Evolutionary conservation across 768 basidiomycete genomes (phyloP).

Genomic region (Leccinum boreale): DNA sequence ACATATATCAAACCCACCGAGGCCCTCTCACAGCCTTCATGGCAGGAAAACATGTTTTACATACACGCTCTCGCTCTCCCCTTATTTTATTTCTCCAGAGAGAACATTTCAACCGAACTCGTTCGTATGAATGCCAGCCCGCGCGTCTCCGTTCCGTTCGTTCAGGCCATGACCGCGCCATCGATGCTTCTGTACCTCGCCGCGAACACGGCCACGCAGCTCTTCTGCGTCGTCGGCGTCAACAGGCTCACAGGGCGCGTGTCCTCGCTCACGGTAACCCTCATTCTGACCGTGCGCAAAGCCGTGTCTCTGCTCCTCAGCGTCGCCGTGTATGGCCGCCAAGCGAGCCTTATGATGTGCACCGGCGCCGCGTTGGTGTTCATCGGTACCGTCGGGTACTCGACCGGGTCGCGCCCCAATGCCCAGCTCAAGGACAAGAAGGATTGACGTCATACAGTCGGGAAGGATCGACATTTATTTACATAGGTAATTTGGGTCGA

Average conservation of each 20-base stretch:
- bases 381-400: constrained; percentile 68
- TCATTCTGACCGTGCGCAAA: constrained; percentile 79
- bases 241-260: constrained; percentile 80
- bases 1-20: constrained; percentile 37
- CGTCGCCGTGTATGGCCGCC: constrained; percentile 48
- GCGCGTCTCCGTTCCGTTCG: constrained; percentile 4
- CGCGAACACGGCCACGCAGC: constrained; percentile 79
- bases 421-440: constrained; percentile 23
- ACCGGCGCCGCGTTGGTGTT: constrained; percentile 65
- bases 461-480: not conserved
- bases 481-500: not conserved
- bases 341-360: constrained; percentile 53
- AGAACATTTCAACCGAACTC: constrained; percentile 40
- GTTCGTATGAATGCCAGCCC: constrained; percentile 11
- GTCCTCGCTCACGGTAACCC: constrained; percentile 71
- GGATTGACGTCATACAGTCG: constrained; percentile 19
- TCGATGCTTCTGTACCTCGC: constrained; percentile 58
- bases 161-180: constrained; percentile 43
- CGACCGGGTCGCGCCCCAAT: constrained; percentile 26
- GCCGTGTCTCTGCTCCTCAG: constrained; percentile 75
- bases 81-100: constrained; percentile 62
- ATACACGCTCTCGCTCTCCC: constrained; percentile 78
- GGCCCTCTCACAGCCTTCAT: constrained; percentile 37
- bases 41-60: constrained; percentile 94
- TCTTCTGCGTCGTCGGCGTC: constrained; percentile 84